These are phyloP conservation scores for Lipomyces sp. DNA, from an alignment of 805 yeast species.

Conservation along the genomic window DNA sequence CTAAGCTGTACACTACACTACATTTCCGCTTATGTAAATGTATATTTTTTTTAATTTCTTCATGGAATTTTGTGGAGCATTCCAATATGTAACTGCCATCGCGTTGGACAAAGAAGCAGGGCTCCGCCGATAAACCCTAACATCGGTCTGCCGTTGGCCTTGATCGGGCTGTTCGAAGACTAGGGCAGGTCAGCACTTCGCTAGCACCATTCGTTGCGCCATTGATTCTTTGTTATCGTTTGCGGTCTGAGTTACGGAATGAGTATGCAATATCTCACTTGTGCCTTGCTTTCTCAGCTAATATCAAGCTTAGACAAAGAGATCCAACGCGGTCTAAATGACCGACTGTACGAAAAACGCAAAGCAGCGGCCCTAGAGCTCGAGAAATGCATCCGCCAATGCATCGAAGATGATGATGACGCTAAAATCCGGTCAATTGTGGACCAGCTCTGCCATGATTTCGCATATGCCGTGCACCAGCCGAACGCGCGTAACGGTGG, in stretches of 20 bases:
- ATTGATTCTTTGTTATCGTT: neutral
- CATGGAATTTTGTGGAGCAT: slow-evolving; percentile 11
- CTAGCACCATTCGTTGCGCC: neutral
- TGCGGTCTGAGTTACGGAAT: neutral
- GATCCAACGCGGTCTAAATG: slow-evolving; percentile 69
- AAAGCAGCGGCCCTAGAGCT: slow-evolving; percentile 68
- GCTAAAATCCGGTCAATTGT: slow-evolving; percentile 65
- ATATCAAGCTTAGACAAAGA: slow-evolving; percentile 58
- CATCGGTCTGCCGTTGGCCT: neutral
- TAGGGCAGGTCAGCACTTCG: too few species aligned
- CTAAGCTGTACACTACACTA: neutral
- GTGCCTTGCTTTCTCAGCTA: neutral
- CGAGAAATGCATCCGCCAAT: slow-evolving; percentile 76
- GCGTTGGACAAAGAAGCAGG: too few species aligned
- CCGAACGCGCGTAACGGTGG: slow-evolving; percentile 94
- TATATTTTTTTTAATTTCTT: neutral
- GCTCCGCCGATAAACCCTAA: neutral
- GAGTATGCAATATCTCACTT: neutral
- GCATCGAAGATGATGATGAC: slow-evolving; percentile 62
- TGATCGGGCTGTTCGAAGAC: too few species aligned
- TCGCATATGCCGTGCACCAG: slow-evolving; percentile 81
- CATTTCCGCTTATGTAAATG: neutral
- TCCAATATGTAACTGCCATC: neutral
- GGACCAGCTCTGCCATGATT: slow-evolving; percentile 74
- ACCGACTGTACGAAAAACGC: slow-evolving; percentile 76